A percentile compares a stretch with the other conserved stretches of the same genome.
Conservation (phyloP, 352 stramenopile genomes). For the Saprolegnia parasitica region DNA sequence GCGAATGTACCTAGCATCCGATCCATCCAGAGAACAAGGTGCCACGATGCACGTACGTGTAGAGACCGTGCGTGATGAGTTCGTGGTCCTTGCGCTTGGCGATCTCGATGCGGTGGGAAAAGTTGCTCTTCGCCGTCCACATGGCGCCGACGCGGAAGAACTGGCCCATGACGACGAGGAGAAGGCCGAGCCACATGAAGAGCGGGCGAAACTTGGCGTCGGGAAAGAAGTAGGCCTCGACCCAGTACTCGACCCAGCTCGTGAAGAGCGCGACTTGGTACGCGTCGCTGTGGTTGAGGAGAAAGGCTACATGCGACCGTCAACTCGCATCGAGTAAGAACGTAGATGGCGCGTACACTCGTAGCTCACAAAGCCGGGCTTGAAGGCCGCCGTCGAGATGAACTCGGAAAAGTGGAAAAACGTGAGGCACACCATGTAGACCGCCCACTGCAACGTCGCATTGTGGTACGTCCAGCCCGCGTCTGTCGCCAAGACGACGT, state of each 20-base stretch:
- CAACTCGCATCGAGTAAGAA: not conserved
- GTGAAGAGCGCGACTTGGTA: conserved; percentile 83
- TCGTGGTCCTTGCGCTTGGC: conserved; percentile 90
- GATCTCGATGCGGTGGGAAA: conserved; percentile 95
- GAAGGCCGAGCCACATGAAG: conserved; percentile 56
- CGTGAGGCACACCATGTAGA: conserved; percentile 69
- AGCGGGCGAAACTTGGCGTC: conserved; percentile 57
- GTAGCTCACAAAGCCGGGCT: conserved; percentile 69
- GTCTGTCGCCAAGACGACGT: conserved; percentile 37
- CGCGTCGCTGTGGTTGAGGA: conserved; percentile 87
- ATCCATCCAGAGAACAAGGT: not conserved
- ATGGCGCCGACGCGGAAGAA: conserved; percentile 87
- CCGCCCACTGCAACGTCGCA: conserved; percentile 52
- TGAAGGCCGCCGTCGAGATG: conserved; percentile 72
- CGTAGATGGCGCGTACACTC: conserved; percentile 48
- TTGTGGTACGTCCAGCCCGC: conserved; percentile 42
- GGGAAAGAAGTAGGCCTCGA: conserved; percentile 80
- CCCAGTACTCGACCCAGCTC: conserved; percentile 88
- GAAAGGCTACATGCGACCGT: conserved; percentile 50
- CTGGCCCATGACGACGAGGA: conserved; percentile 81
- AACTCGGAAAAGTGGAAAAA: conserved; percentile 86
- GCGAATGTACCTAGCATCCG: conserved; percentile 56
- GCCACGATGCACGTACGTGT: conserved; percentile 50
- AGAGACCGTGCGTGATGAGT: conserved; percentile 91
- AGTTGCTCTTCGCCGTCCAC: conserved; percentile 90